These are phyloP conservation scores for Lachnellula arida DNA, from an alignment of 2,329 filamentous ascomycete species.

Conservation along the genomic window DNA sequence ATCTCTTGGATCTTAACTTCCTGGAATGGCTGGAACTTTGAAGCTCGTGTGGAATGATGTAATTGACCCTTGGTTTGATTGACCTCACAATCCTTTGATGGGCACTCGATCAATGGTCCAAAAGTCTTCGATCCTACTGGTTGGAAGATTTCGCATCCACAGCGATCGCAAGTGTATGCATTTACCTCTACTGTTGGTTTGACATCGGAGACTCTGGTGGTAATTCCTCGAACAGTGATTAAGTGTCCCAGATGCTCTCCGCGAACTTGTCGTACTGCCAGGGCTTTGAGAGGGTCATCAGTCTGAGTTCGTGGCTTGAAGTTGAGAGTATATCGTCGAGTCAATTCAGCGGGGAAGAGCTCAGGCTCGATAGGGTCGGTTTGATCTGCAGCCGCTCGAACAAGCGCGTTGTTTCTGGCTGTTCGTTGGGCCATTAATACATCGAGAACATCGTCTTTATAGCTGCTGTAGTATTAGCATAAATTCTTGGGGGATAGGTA, in stretches of 20 bases:
- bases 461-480: conserved; percentile 48
- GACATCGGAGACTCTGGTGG: conserved; percentile 93
- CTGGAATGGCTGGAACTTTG: conserved; percentile 96
- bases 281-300: conserved; percentile 56
- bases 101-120: conserved; percentile 78
- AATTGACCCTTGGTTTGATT: conserved; percentile 94
- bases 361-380: conserved; percentile 64
- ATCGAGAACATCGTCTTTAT: conserved; percentile 96
- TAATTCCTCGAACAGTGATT: conserved; percentile 91
- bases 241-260: conserved; percentile 90
- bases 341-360: conserved; percentile 87
- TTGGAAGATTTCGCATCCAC: conserved; percentile 96
- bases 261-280: conserved; percentile 90
- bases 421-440: conserved; percentile 92
- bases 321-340: conserved; percentile 88
- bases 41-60: conserved; percentile 90
- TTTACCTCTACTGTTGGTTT: conserved; percentile 98
- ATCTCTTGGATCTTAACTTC: conserved; percentile 98
- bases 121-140: conserved; percentile 89
- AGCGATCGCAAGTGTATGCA: conserved; percentile 95
- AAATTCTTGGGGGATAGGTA: conserved; percentile 7
- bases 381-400: conserved; percentile 60
- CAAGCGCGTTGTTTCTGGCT: conserved; percentile 75
- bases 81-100: conserved; percentile 80
- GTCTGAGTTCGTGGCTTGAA: conserved; percentile 85